phyloP scores from a whole-genome alignment of 2,329 filamentous ascomycete species.

The Epicoccum nigrum region DNA sequence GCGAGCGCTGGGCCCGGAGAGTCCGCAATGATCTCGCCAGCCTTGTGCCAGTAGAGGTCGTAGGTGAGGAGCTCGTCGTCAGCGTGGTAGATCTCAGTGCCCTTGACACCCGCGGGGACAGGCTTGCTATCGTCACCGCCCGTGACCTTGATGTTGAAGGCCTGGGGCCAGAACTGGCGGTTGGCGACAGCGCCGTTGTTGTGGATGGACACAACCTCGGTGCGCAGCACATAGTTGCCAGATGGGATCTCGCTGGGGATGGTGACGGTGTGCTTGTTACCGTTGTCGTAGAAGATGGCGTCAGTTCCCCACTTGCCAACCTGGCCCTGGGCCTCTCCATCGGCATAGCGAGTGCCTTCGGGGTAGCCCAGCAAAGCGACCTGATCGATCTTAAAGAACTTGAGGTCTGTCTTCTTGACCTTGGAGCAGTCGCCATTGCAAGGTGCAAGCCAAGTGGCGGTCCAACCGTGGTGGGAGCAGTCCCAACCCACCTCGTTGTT shows the following conservation, averaged over 20 bases:
- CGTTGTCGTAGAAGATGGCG: slow-evolving; percentile 44
- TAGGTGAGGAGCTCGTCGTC: slow-evolving; percentile 37
- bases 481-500: slow-evolving; percentile 39
- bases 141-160: slow-evolving; percentile 44
- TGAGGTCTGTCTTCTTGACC: slow-evolving; percentile 37
- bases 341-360: slow-evolving; percentile 31
- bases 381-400: slow-evolving; percentile 46
- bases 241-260: slow-evolving; percentile 42
- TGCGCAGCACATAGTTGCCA: slow-evolving; percentile 45
- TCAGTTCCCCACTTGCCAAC: slow-evolving; percentile 43
- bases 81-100: slow-evolving; percentile 37
- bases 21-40: slow-evolving; percentile 28
- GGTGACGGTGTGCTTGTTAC: slow-evolving; percentile 39
- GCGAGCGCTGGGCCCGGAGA: slow-evolving; percentile 34
- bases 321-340: slow-evolving; percentile 28
- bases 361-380: slow-evolving; percentile 36
- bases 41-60: slow-evolving; percentile 40
- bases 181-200: slow-evolving; percentile 41
- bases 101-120: slow-evolving; percentile 37
- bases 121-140: slow-evolving; percentile 34
- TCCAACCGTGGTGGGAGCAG: slow-evolving; percentile 44
- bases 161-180: slow-evolving; percentile 46
- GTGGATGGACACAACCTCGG: slow-evolving; percentile 44
- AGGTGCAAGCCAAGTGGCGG: slow-evolving; percentile 39
- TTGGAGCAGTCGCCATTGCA: slow-evolving; percentile 44